Percentiles rank a stretch among this genome's conserved stretches.
phyloP scores from a whole-genome alignment of 305 asterid genomes.

The Fraxinus platypoda region DNA sequence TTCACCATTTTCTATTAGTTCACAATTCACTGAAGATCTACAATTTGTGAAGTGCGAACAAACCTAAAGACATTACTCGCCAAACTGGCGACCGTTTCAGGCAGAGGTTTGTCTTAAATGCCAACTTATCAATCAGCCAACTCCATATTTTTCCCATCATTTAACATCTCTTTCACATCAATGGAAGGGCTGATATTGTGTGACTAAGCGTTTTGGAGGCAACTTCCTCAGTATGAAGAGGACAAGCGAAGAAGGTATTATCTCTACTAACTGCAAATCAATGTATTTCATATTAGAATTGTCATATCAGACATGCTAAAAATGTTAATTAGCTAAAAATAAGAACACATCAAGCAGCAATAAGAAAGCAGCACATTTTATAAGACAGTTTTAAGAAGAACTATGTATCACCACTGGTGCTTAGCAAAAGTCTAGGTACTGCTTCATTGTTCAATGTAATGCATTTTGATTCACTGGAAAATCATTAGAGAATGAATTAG shows the following conservation, averaged over 20 bases:
- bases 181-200: slow-evolving; percentile 91
- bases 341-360: background rate
- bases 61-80: background rate
- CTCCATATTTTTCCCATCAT: slow-evolving; percentile 2
- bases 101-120: background rate
- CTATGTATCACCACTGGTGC: background rate
- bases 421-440: background rate
- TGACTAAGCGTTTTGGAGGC: slow-evolving; percentile 91
- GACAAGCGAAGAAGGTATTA: slow-evolving; percentile 84
- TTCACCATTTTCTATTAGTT: background rate
- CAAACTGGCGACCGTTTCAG: background rate
- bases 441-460: background rate
- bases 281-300: background rate
- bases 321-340: background rate
- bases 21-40: background rate
- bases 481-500: too few species aligned
- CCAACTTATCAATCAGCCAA: slow-evolving; percentile 1
- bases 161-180: slow-evolving; percentile 22
- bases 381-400: background rate
- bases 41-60: background rate
- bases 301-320: background rate
- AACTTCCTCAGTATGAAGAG: slow-evolving; percentile 94
- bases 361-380: background rate
- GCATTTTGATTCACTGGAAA: background rate
- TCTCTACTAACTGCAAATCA: slow-evolving; percentile 75